Evolutionary conservation across 176 grass and related monocot genomes (phyloP).

Genomic region (Carex littledalei): DNA sequence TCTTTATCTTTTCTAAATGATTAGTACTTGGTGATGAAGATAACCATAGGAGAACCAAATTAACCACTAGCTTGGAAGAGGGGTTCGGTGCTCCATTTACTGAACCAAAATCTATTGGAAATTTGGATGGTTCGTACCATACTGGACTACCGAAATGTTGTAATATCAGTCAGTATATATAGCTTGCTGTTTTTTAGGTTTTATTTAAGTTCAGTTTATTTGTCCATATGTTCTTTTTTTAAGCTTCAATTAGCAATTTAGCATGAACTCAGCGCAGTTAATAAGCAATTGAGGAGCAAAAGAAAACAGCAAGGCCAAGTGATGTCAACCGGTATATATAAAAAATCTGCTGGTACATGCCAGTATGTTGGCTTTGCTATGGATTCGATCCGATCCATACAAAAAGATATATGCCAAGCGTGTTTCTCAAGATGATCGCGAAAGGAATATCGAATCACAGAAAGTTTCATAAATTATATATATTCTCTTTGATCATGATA

Average conservation of each 20-base stretch:
- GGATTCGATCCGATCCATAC: neutral
- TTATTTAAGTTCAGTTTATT: neutral
- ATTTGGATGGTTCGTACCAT: neutral
- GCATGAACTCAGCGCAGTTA: neutral
- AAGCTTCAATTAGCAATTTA: neutral
- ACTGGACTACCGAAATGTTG: neutral
- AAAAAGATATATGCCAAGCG: conserved; percentile 6
- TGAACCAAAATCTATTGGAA: neutral
- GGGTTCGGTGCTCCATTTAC: neutral
- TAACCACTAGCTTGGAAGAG: neutral
- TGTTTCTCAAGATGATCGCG: neutral
- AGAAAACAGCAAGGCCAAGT: neutral
- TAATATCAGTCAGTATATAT: neutral
- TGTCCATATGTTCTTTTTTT: neutral
- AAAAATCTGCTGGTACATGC: neutral
- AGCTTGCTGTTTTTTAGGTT: neutral
- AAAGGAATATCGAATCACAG: conserved; percentile 16
- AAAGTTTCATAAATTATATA: conserved; percentile 23
- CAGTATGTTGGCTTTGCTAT: neutral
- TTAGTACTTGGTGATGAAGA: neutral
- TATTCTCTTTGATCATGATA: conserved; percentile 11
- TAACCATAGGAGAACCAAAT: neutral
- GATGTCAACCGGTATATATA: neutral
- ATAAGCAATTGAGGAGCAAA: neutral
- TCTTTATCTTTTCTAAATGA: neutral